Percentiles rank a stretch among this genome's conserved stretches.
phyloP scores from a whole-genome alignment of 2,329 filamentous ascomycete species.

The Aspergillus pseudonomiae region DNA sequence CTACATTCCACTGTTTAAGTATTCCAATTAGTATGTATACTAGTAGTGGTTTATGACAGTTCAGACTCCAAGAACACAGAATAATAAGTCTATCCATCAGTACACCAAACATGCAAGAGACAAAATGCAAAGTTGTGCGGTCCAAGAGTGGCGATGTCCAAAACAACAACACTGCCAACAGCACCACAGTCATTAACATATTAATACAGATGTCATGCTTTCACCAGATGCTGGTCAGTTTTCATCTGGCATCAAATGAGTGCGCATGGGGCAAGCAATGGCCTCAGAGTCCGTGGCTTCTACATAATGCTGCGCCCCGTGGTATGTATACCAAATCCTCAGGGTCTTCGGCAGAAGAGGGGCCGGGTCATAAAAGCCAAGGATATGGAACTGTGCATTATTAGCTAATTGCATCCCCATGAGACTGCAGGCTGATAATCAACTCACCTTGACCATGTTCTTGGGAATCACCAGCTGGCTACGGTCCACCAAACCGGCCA shows the following conservation, averaged over 20 bases:
- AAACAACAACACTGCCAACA: slow-evolving; percentile 1
- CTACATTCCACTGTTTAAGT: not conserved
- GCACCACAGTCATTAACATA: slow-evolving; percentile 1
- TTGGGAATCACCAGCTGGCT: slow-evolving; percentile 44
- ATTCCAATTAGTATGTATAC: not conserved
- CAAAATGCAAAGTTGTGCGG: not conserved
- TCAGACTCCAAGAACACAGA: not conserved
- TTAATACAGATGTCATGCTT: slow-evolving; percentile 1
- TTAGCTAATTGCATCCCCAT: slow-evolving; percentile 22
- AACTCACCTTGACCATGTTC: slow-evolving; percentile 39
- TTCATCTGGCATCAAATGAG: slow-evolving; percentile 31
- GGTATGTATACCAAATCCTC: slow-evolving; percentile 47
- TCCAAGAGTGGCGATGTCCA: slow-evolving; percentile 1
- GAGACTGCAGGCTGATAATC: not conserved
- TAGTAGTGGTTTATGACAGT: not conserved
- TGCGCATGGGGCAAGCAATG: slow-evolving; percentile 43
- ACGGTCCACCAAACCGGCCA: slow-evolving; percentile 48
- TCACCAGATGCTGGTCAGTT: not conserved
- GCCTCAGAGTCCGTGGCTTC: slow-evolving; percentile 42
- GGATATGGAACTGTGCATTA: slow-evolving; percentile 40
- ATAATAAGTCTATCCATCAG: not conserved
- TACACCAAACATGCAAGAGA: not conserved
- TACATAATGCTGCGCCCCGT: slow-evolving; percentile 40
- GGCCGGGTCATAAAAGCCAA: slow-evolving; percentile 49
- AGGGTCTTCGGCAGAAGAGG: slow-evolving; percentile 45